These are phyloP conservation scores for Viola odorata DNA, from an alignment of 345 rosid genomes.

Conservation along the genomic window DNA sequence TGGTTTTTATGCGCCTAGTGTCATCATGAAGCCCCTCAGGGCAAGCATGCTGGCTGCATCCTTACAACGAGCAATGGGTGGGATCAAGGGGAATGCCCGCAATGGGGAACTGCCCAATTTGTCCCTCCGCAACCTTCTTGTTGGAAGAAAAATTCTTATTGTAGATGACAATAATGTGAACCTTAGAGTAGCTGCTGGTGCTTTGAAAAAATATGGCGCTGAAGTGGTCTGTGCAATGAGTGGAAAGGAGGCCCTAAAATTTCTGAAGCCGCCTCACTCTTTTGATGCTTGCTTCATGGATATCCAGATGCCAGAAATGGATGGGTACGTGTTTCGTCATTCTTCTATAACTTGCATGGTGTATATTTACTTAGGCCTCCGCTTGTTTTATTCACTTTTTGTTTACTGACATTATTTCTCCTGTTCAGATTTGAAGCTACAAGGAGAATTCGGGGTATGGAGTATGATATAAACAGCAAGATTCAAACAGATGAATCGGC, in stretches of 20 bases:
- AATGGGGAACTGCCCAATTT: conserved; percentile 54
- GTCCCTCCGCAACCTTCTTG: conserved; percentile 59
- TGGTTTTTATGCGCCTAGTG: conserved; percentile 29
- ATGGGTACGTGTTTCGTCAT: conserved; percentile 53
- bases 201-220: conserved; percentile 88
- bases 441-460: conserved; percentile 55
- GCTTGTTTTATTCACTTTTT: conserved; percentile 6
- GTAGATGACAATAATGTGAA: conserved; percentile 88
- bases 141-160: conserved; percentile 65
- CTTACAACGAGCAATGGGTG: conserved; percentile 69
- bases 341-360: neutral
- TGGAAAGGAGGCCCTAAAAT: conserved; percentile 54
- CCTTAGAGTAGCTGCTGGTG: conserved; percentile 87
- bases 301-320: conserved; percentile 98
- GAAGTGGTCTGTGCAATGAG: conserved; percentile 70
- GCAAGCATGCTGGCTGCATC: conserved; percentile 80
- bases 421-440: conserved; percentile 74
- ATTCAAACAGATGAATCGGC: conserved; percentile 28
- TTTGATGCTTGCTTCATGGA: conserved; percentile 99
- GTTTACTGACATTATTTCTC: neutral
- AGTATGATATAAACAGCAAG: conserved; percentile 30
- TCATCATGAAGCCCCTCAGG: conserved; percentile 79
- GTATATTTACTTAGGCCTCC: neutral
- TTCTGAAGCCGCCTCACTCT: conserved; percentile 66
- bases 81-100: conserved; percentile 47